Evolutionary conservation across 1,284 basidiomycete species (phyloP), one percentile per base, ranked within the genome.

Genomic region (Lentinus polychrous): DNA sequence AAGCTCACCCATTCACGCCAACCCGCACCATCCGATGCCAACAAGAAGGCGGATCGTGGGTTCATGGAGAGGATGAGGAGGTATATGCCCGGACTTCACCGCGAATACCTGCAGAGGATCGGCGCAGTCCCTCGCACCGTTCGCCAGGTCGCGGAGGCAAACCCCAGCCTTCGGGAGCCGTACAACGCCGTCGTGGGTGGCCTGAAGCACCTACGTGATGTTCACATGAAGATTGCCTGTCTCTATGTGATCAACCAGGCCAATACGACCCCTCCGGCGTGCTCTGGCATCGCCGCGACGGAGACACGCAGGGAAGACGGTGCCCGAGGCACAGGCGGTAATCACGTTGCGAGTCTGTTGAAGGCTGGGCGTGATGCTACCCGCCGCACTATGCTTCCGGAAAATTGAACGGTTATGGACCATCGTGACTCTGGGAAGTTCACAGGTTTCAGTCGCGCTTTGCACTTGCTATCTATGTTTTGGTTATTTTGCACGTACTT

Each of bases 311-410:
- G 68, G 27, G 69, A 63, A 34, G 67, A 70, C 10, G 76, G 74
- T n/a, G 73, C 70, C n/a, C 72, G 75, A 20, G 94, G 94, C 1
- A 96, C 94, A 0, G 94, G 94, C 17, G 94, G 94, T 3, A 95
- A 85, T 52, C 82, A 86, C 45, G 70, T 96, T 20, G 79, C 90
- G 14, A 68, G 79, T 22, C 78, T 95, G 45, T 73, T 97, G 53
- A 96, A 95, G 66, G 81, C 86, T 12, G 91, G 89, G 22, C 76
- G 94, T 50, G 92, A 95, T 58, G 88, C 93, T 27, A 96, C 94
- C 7, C 66, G 70, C 44, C 79, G 83, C n/a, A 76, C 91, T 8
- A 64, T 74, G 48, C 54, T 84, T 53, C 4, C n/a, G 12, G 31
- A 40, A 12, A 12, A 12, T 8, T 40, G 39, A 40, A 40, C n/a